Conservation (phyloP, 2,329 filamentous ascomycete species). For the Pseudogymnoascus sp. region DNA sequence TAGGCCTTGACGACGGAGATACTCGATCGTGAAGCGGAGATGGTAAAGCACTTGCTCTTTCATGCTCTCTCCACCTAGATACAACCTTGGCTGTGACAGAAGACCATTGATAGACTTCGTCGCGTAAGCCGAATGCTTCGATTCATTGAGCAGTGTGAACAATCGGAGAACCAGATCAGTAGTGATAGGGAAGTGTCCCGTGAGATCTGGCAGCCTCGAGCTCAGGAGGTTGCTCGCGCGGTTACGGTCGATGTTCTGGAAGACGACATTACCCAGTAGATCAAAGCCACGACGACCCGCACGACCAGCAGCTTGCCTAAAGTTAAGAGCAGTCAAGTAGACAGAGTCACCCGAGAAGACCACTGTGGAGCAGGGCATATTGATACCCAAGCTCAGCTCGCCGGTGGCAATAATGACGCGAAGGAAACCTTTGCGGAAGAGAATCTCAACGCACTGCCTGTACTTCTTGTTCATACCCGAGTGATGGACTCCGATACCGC, state of each 20-base stretch:
- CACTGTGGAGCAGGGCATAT: constrained; percentile 77
- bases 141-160: constrained; percentile 57
- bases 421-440: constrained; percentile 65
- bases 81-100: constrained; percentile 60
- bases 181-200: constrained; percentile 70
- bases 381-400: constrained; percentile 69
- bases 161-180: constrained; percentile 63
- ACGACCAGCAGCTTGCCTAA: constrained; percentile 67
- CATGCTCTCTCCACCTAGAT: constrained; percentile 59
- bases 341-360: constrained; percentile 67
- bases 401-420: constrained; percentile 66
- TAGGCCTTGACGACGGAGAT: constrained; percentile 60
- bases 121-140: constrained; percentile 53
- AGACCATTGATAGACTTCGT: constrained; percentile 55
- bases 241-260: constrained; percentile 52
- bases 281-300: constrained; percentile 75
- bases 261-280: constrained; percentile 71
- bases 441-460: constrained; percentile 62
- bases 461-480: constrained; percentile 72
- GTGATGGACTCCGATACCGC: constrained; percentile 71
- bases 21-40: constrained; percentile 73
- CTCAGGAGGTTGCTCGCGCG: constrained; percentile 63
- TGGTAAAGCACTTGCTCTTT: constrained; percentile 66
- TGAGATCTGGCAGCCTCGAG: constrained; percentile 63
- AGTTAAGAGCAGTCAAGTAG: constrained; percentile 66